Base-by-base conservation (phyloP, 2,329 filamentous ascomycete species). In the Colletotrichum lini region DNA sequence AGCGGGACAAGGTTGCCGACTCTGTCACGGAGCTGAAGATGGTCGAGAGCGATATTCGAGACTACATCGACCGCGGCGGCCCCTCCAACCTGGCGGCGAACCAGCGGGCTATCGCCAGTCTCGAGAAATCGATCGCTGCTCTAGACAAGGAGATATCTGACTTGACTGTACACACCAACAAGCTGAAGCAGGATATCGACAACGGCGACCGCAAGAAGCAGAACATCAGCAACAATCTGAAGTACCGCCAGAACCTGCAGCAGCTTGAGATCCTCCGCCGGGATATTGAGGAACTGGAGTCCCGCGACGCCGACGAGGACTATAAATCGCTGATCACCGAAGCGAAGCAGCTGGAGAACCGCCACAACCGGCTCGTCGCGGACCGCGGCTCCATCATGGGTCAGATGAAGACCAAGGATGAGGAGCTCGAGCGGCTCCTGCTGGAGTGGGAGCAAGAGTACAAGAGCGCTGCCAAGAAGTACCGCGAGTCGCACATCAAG, bases 181-280 rank as follows among this genome's bases (percentile, higher is more conserved):
- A 91, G 75, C 87, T 98, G 61, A 92, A 93, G 74, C 89, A 93
- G 59, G 92, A 94, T 63, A 88, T 95, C 62, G 90, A 91, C 76
- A 94, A 95, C 77, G 93, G 94, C 67, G 93, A 95, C 74, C 90
- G 92, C 70, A 95, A 92, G 67, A 96, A 95, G 82, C 92, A 94
- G 76, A 95, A 94, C 74, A 98, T 99, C 75, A 87, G 87, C 26
- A 95, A 98, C 79, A 99, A 99, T 77, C 84, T 98, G 62, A 91
- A 91, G 73, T 98, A 95, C 79, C 93, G 96, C 69, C 92, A 92
- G 78, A 92, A 93, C 72, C 86, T 90, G 67, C 88, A 90, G 65
- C 87, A 91, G 47, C 86, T 98, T 2, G 87, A 93, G 52, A 84
- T 84, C 4, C 87, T 98, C 8, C 84, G 89, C 65, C 80, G 81